Base-by-base conservation (phyloP, 306 rosid genomes). In the Cicer yamashitae region DNA sequence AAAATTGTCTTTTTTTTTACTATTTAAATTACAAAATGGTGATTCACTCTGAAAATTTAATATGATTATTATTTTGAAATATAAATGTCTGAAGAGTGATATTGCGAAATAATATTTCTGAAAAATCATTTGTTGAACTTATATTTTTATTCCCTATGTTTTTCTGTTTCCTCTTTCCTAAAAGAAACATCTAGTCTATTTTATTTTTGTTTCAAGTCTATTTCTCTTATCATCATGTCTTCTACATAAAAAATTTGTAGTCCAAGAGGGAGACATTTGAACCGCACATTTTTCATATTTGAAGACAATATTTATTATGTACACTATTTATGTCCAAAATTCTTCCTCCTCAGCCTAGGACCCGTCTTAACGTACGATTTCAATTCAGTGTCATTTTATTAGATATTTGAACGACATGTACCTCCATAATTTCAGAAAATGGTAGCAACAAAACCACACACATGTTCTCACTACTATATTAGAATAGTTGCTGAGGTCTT, bases 241-340 rank as follows among this genome's bases (percentile, higher is more conserved):
- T 67, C 71, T 77, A 15, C 60, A 44, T 6, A 56, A 77, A 53
- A 50, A 51, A 34, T 67, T 56, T 76, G 82, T 81, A 70, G 81
- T 70, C 74, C 74, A 54, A 46, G 78, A 52, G 57, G 77, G 81
- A 47, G 84, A 81, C 84, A 81, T 68, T 46, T 46, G 81, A 61
- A 61, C 78, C 62, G 37, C 70, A 69, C 44, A 75, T 75, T 75
- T 75, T 75, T 81, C 81, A 61, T 73, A 81, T 70, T 53, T 70
- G 81, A 75, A 75, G 84, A 70, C 84, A 81, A 69, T 51, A 14
- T 6, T 22, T 51, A 51, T 25, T 79, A 3, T 71, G 60, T 79
- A 79, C 78, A 72, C 78, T 34, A 50, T 71, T 58, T 10, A 39
- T 72, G 78, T 46, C 74, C 61, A 68, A 75, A 75, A 51, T 61